Evolutionary conservation across 2,329 filamentous ascomycete genomes (phyloP).

Genomic region (Cercospora sesami): DNA sequence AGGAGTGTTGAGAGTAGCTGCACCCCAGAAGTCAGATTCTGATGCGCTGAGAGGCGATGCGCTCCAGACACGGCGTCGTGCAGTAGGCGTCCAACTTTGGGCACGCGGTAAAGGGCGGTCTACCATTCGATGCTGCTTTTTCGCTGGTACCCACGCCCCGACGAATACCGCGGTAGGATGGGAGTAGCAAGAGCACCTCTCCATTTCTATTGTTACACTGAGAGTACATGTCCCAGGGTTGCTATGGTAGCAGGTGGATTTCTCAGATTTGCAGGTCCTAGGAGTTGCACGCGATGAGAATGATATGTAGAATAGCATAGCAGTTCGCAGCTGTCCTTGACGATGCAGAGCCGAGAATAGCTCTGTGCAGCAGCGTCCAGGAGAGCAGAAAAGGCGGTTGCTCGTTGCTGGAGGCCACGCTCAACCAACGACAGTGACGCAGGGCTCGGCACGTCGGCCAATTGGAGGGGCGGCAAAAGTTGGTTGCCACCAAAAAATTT

Average conservation of each 20-base stretch:
- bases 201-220: not conserved
- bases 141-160: not conserved
- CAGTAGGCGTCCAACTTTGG: not conserved
- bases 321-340: not conserved
- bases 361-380: not conserved
- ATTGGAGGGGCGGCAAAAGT: slow-evolving; percentile 3
- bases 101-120: slow-evolving; percentile 11
- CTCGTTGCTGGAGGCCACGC: not conserved
- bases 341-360: not conserved
- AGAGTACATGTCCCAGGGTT: not conserved
- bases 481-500: slow-evolving; percentile 5
- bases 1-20: slow-evolving; percentile 10
- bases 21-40: slow-evolving; percentile 10
- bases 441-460: not conserved
- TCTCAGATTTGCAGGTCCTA: not conserved
- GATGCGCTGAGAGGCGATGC: slow-evolving; percentile 1
- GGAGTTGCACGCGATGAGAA: not conserved
- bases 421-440: slow-evolving; percentile 7
- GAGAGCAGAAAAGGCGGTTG: not conserved
- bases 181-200: not conserved
- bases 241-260: not conserved
- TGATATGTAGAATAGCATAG: not conserved
- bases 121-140: slow-evolving; percentile 6
- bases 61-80: slow-evolving; percentile 9
- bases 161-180: not conserved